Evolutionary conservation across 148 eudicot genomes (phyloP), one percentile per base, ranked within the genome.

Genomic region (Agrostemma githago): DNA sequence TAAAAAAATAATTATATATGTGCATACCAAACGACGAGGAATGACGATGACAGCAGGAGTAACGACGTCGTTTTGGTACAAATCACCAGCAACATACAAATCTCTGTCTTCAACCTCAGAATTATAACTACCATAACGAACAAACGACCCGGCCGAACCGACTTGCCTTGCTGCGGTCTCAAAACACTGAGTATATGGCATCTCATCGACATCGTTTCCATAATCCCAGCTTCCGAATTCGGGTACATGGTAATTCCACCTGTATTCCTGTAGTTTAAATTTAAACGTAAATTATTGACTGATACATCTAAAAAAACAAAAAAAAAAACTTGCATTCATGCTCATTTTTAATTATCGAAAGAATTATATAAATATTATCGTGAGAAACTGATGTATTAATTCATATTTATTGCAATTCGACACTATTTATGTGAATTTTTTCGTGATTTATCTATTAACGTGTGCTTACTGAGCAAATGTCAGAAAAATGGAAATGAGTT

Each of bases 181-280:
- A 62, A 89, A 91, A 71, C 97, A 91, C 84, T 89, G 85, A 1
- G 92, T 88, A 58, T 88, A 93, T 0, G 86, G 84, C 15, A 88
- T 70, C 15, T 83, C 79, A 65, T 86, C 88, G 16, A 83, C 79
- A 65, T 86, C 88, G 16, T 82, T 79, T 16, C 78, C 48, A 83
- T 84, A 88, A 62, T 91, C 93, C 98, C 96, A 93, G 79, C 95
- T 88, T 40, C 98, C 98, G 77, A 93, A 93, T 15, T 92, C 88
- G 4, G 97, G 97, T 11, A 93, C 94, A 43, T 90, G 94, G 66
- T 79, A 74, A 74, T 78, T 80, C 70, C 89, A 82, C 80, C 85
- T 78, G 8, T 16, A 63, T 48, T 44, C 82, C 82, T 75, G 82
- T 4, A 34, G 43, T 46, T n/a, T 16, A 15, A 58, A 8, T 40